Base-by-base conservation (phyloP, 331 rosid genomes). In the Telfairia occidentalis region DNA sequence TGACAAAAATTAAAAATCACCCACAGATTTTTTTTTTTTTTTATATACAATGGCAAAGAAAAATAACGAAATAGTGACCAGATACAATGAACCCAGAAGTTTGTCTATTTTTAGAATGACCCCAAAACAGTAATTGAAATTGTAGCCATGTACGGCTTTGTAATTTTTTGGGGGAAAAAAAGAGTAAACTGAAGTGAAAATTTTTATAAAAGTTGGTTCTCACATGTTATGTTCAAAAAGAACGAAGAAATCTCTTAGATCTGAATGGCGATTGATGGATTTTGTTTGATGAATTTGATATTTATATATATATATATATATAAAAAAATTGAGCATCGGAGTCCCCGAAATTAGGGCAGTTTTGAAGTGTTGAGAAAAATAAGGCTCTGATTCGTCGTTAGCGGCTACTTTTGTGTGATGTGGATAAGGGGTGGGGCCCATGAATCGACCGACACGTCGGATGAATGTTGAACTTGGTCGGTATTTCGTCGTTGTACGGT, bases 391-490 rank as follows among this genome's bases (percentile, higher is more conserved):
- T 12, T 23, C 0, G 19, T 12, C 2, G 48, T 30, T 34, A 3
- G 46, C 4, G 6, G 70, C 7, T 63, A n/a, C 48, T 34, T n/a
- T 65, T 5, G 1, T 1, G n/a, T 19, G 19, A 2, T 19, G 50
- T n/a, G 34, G 10, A n/a, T n/a, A n/a, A n/a, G n/a, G n/a, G n/a
- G n/a, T 18, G 0, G 37, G 35, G 26, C 57, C 58, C 40, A 45
- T 26, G 37, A 42, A 8, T 0, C 0, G 40, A 70, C 1, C 0
- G 40, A 70, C 58, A 70, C 75, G 75, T 40, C 34, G 73, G 73
- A 67, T 13, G 12, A 12, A 12, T 21, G 37, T 70, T 70, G 75
- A 45, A 70, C 75, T 26, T 70, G 58, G 75, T 70, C 75, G 26
- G 16, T 2, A 21, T 28, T 26, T 8, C 16, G 74, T 67, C 54